Percentiles rank a stretch among this genome's conserved stretches.
phyloP scores from a whole-genome alignment of 2,329 filamentous ascomycete species.

The Nannizzia gypsea region DNA sequence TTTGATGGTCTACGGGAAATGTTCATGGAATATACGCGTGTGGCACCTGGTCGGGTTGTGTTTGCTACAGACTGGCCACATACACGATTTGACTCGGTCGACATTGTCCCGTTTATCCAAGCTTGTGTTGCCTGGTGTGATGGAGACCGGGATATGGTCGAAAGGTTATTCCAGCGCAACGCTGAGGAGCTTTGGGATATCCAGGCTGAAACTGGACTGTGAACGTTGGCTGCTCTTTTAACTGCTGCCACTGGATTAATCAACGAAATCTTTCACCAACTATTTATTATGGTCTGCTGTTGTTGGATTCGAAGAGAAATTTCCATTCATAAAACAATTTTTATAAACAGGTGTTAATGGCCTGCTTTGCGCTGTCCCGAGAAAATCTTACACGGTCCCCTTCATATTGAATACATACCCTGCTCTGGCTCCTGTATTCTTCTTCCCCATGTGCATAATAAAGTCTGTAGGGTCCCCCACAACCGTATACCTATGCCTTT shows the following conservation, averaged over 20 bases:
- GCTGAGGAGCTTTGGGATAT: slow-evolving; percentile 41
- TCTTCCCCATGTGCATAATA: not conserved
- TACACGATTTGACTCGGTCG: slow-evolving; percentile 47
- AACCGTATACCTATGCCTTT: not conserved
- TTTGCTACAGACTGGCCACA: slow-evolving; percentile 56
- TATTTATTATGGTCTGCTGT: not conserved
- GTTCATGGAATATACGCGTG: slow-evolving; percentile 38
- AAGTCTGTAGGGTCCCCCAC: not conserved
- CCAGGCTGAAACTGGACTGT: not conserved
- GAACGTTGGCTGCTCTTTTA: not conserved
- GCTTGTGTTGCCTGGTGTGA: slow-evolving; percentile 44
- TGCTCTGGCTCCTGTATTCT: not conserved
- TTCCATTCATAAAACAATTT: not conserved
- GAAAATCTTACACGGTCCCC: not conserved
- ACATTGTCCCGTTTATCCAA: slow-evolving; percentile 46
- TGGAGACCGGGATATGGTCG: slow-evolving; percentile 33
- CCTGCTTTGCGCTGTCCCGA: not conserved
- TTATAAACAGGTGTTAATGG: not conserved
- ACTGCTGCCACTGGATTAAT: not conserved
- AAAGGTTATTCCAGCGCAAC: slow-evolving; percentile 45
- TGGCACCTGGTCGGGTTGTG: slow-evolving; percentile 38
- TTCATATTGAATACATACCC: not conserved
- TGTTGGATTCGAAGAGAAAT: not conserved
- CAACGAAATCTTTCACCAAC: not conserved
- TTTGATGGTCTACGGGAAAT: slow-evolving; percentile 39